Percentiles rank a stretch among this genome's conserved stretches.
Conservation (phyloP, 768 basidiomycete genomes). For the Leccinum disarticulatum region DNA sequence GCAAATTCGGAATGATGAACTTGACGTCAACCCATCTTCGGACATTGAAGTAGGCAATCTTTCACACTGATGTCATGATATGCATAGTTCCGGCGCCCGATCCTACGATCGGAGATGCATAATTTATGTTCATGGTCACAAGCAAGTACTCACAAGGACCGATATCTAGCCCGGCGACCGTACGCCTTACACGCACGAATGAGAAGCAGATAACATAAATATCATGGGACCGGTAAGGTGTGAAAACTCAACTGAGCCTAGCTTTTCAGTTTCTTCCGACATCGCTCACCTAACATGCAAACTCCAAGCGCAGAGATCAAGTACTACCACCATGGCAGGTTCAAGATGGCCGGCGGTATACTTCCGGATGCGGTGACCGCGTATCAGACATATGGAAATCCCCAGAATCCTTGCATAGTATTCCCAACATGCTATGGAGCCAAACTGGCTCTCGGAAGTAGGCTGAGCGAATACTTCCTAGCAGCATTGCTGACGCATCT, state of each 20-base stretch:
- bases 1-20: neutral
- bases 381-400: conserved; percentile 56
- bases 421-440: conserved; percentile 61
- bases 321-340: conserved; percentile 57
- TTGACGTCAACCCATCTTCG: neutral
- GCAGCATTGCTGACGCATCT: conserved; percentile 10
- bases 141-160: neutral
- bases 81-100: neutral
- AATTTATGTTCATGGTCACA: conserved; percentile 3
- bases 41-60: too few species aligned
- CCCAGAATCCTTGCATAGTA: conserved; percentile 53
- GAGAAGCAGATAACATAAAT: conserved; percentile 6
- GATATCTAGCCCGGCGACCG: neutral
- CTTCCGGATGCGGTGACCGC: conserved; percentile 59
- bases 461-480: conserved; percentile 15
- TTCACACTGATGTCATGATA: too few species aligned
- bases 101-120: neutral
- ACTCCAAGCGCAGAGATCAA: conserved; percentile 32
- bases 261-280: neutral
- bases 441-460: conserved; percentile 45
- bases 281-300: conserved; percentile 8
- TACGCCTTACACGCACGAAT: neutral
- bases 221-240: neutral
- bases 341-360: conserved; percentile 49
- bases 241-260: neutral